Conservation (phyloP, 352 stramenopile genomes). For the Phytophthora europaea region DNA sequence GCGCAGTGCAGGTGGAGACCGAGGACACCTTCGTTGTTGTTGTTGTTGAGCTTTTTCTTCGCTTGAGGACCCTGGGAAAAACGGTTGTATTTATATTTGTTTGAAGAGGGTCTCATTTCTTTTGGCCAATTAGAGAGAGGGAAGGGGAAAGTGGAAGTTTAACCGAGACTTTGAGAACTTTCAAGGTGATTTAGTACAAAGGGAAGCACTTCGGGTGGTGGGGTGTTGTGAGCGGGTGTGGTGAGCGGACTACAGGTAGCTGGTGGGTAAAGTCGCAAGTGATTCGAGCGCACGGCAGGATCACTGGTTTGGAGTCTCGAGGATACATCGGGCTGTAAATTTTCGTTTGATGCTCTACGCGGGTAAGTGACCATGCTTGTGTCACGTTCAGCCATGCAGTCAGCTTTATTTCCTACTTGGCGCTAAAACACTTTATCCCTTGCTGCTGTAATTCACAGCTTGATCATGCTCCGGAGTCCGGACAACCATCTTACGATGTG, state of each 20-base stretch:
- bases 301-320: neutral
- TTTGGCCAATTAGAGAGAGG: neutral
- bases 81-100: no score
- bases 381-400: no score
- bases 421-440: no score
- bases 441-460: no score
- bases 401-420: no score
- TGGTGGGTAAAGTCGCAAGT: neutral
- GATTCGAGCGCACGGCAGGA: neutral
- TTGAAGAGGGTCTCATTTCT: conserved; percentile 10
- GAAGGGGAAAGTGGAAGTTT: neutral
- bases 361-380: no score
- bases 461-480: no score
- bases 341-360: neutral
- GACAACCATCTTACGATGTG: no score
- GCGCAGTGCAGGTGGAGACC: neutral
- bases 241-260: no score
- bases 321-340: neutral
- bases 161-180: no score
- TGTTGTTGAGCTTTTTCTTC: neutral
- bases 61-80: neutral
- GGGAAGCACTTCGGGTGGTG: no score
- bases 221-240: no score
- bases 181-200: neutral
- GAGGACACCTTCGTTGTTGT: neutral